Conservation (phyloP, 257 asterid genomes). For the Mentha longifolia region DNA sequence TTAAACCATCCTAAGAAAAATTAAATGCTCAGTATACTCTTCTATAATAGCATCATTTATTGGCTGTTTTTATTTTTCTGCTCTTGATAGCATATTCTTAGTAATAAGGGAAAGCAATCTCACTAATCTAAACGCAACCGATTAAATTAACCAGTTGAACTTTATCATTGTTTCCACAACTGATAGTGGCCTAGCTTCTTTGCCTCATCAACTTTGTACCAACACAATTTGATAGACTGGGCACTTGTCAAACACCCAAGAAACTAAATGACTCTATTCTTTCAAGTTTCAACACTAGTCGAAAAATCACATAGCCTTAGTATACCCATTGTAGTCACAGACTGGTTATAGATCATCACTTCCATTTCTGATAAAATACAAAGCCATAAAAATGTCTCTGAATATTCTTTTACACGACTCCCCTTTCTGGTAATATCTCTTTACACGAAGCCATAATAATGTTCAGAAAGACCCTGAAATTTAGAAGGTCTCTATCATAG, state of each 20-base stretch:
- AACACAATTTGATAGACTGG: background rate
- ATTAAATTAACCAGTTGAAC: background rate
- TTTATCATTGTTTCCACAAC: background rate
- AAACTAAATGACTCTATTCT: background rate
- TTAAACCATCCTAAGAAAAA: background rate
- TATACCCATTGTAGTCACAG: background rate
- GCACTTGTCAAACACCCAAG: constrained; percentile 1
- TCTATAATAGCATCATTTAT: background rate
- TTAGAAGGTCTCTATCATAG: background rate
- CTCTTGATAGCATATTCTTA: background rate
- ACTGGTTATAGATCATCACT: background rate
- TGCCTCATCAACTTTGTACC: background rate
- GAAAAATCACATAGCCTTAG: background rate
- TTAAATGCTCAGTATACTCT: background rate
- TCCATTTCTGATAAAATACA: background rate
- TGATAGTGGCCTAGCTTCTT: background rate
- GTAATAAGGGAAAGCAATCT: background rate
- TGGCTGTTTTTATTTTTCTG: background rate
- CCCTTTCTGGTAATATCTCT: too few relatives aligned
- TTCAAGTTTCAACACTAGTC: background rate
- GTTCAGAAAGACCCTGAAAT: background rate
- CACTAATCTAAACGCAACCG: constrained; percentile 5
- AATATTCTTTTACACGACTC: too few relatives aligned
- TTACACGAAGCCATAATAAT: background rate
- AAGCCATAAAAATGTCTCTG: background rate